These are phyloP conservation scores for Hordeum marinum DNA, from an alignment of 176 grass and related monocot species.

Conservation along the genomic window DNA sequence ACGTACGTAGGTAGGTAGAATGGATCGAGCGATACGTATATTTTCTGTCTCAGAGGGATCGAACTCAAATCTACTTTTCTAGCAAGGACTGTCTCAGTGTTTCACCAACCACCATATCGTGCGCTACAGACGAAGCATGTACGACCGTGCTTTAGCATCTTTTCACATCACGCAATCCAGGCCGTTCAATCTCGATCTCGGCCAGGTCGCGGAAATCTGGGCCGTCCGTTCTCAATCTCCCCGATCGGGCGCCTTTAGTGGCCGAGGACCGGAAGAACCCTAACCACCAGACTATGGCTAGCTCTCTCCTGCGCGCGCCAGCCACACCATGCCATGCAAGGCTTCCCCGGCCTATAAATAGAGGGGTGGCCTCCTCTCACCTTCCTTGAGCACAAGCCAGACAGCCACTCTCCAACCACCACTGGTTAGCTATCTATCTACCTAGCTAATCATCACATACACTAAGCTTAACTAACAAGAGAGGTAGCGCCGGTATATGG, in stretches of 20 bases:
- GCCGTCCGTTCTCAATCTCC: conserved; percentile 22
- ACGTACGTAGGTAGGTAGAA: background rate
- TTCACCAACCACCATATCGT: conserved; percentile 25
- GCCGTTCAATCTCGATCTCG: conserved; percentile 1
- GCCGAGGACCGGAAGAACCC: conserved; percentile 18
- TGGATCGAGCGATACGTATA: background rate
- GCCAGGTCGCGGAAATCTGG: background rate
- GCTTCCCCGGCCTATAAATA: conserved; percentile 39
- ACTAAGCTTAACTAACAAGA: background rate
- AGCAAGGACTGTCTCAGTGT: conserved; percentile 4
- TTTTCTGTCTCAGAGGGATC: background rate
- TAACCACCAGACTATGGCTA: conserved; percentile 32
- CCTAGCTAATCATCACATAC: background rate
- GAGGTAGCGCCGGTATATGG: conserved; percentile 41
- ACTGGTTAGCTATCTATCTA: background rate
- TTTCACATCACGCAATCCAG: conserved; percentile 9
- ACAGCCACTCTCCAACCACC: conserved; percentile 39
- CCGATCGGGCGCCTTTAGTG: conserved; percentile 28
- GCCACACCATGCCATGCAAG: conserved; percentile 11
- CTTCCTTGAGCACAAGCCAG: conserved; percentile 38
- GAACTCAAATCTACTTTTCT: background rate
- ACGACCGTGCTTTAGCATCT: conserved; percentile 33
- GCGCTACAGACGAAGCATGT: conserved; percentile 25
- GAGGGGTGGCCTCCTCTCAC: conserved; percentile 22
- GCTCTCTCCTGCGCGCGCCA: background rate